Evolutionary conservation across 768 basidiomycete genomes (phyloP), one percentile per base, ranked within the genome.

Genomic region (Podaxis pistillaris): DNA sequence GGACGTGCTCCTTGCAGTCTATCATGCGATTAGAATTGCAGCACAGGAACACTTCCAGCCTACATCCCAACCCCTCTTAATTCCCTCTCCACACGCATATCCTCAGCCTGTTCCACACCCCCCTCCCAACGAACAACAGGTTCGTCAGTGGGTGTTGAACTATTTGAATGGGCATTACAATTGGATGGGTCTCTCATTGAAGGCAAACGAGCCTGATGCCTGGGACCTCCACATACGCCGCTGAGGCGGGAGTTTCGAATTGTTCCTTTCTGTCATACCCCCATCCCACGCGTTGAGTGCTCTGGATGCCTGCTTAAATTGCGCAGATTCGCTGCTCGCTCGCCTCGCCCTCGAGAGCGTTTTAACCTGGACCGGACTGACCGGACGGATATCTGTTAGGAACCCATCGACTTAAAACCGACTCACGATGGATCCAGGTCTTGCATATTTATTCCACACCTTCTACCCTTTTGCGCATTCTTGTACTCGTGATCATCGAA

Each of bases 201-300:
- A 17, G 44, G n/a, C 15, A 9, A 22, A 50, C 15, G 54, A 56
- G 15, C 36, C 61, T 0, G 54, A 62, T 17, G n/a, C 36, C 12
- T 62, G 61, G 61, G 44, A 33, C n/a, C 55, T 62, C 22, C 33
- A 62, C 46, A 28, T 56, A 19, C 37, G 33, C 8, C 33, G 61
- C 3, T 56, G 44, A 55, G 13, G 44, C 13, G 24, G 4, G 19
- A 17, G 17, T 37, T n/a, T 46, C 19, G 40, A 41, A 22, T 24
- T 13, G 13, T 28, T 44, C 41, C n/a, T 24, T n/a, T n/a, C 46
- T 44, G 24, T 36, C 33, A 3, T 46, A 28, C 38, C 30, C 30
- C 38, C n/a, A 12, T n/a, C n/a, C 24, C 4, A 28, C 52, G 52
- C 17, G 15, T 41, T 28, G 8, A 19, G 12, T 30, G 24, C 46